Base-by-base conservation (phyloP, 768 basidiomycete genomes). In the Suillus clintonianus region DNA sequence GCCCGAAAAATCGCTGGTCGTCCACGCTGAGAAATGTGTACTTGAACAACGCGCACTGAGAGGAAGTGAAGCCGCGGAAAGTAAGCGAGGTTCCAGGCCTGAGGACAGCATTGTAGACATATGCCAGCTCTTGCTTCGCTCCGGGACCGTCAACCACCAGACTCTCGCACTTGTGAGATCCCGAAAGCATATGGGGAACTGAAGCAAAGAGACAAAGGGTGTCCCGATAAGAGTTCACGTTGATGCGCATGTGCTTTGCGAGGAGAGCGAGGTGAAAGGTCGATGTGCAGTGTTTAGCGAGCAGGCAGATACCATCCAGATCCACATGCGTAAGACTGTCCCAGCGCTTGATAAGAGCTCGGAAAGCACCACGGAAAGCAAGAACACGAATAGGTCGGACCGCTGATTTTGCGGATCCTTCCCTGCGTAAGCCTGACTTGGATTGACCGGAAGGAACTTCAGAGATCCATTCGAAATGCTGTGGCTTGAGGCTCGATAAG, bases 401-500 rank as follows among this genome's bases (percentile, higher is more conserved):
- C 6, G 15, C 5, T 1, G 51, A 53, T 24, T n/a, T 15, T 45
- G 19, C 15, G 41, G 39, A 8, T 30, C n/a, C 14, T 4, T 47
- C 42, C 17, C 32, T 11, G 19, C 34, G 6, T 53, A 19, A n/a
- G 55, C 41, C 61, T 14, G 30, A 30, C 24, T 50, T 50, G 19
- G 37, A 32, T 30, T n/a, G 30, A 8, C 43, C 58, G 9, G 14
- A 11, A 9, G 56, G 13, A 41, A 9, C 57, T 24, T 27, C 30
- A 47, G 57, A 22, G 27, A 47, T 42, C 62, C 62, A 63, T 39
- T 63, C 45, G 41, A 63, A 63, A 45, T 11, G 42, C 24, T 36
- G 62, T 8, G 62, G 62, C 10, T 59, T 50, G 37, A 36, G 19
- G 6, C 15, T 51, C 11, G 59, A 63, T 55, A 59, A 48, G 34